phyloP scores from a whole-genome alignment of 2,329 filamentous ascomycete genomes.

The Colletotrichum acutatum region DNA sequence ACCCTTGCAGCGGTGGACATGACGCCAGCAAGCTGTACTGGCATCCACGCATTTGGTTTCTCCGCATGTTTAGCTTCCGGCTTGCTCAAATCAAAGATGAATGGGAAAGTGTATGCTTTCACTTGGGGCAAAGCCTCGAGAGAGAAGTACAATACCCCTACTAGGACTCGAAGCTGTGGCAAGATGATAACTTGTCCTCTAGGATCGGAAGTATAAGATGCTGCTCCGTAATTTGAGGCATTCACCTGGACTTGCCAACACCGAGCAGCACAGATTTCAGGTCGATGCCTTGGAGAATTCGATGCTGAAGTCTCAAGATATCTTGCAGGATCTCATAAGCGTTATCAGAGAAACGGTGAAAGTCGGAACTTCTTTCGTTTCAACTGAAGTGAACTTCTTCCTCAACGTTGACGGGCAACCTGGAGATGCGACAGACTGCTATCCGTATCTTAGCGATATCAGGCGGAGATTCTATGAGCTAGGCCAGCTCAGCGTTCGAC shows the following conservation, averaged over 20 bases:
- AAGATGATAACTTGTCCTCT: too few species aligned
- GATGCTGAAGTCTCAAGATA: background rate
- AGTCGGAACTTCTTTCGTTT: background rate
- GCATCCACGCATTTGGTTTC: background rate
- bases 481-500: background rate
- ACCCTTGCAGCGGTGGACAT: background rate
- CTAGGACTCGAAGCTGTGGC: too few species aligned
- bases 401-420: background rate
- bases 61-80: background rate
- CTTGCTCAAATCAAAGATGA: background rate
- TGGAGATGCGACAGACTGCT: background rate
- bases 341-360: background rate
- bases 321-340: background rate
- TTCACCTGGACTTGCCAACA: too few species aligned
- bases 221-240: too few species aligned
- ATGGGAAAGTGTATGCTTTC: background rate
- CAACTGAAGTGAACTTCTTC: constrained; percentile 5
- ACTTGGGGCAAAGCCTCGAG: background rate
- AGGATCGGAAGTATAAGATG: too few species aligned
- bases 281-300: too few species aligned
- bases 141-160: background rate
- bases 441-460: background rate
- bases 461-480: background rate
- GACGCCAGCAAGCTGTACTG: background rate
- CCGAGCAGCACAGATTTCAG: too few species aligned